Evolutionary conservation across 2,329 filamentous ascomycete genomes (phyloP).

Genomic region (Lasiodiplodia sp.): DNA sequence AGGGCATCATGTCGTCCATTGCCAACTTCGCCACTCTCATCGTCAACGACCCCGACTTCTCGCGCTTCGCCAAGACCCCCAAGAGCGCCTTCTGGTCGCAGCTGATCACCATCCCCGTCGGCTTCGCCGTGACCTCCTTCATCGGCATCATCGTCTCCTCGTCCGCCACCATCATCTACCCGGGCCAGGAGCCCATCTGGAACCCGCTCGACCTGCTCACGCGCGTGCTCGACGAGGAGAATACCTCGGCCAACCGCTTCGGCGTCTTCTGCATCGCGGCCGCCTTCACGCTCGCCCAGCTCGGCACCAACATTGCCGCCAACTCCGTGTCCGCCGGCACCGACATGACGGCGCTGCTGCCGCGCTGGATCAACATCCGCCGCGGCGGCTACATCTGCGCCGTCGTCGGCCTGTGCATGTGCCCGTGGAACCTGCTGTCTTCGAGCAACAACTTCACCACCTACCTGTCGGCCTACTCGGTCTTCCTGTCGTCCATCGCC

Average conservation of each 20-base stretch:
- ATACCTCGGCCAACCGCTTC: conserved; percentile 50
- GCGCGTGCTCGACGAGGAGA: conserved; percentile 49
- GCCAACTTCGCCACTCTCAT: conserved; percentile 92
- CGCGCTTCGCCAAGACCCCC: conserved; percentile 80
- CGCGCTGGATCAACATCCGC: conserved; percentile 82
- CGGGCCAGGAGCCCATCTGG: conserved; percentile 50
- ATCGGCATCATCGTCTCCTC: conserved; percentile 67
- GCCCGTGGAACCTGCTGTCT: conserved; percentile 81
- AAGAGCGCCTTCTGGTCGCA: conserved; percentile 82
- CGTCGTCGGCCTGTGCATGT: conserved; percentile 80
- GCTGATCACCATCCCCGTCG: conserved; percentile 61
- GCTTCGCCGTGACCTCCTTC: conserved; percentile 74
- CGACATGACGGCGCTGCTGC: conserved; percentile 80
- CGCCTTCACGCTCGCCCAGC: conserved; percentile 71
- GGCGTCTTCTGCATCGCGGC: conserved; percentile 63
- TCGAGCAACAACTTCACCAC: conserved; percentile 85
- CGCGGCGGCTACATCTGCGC: conserved; percentile 89
- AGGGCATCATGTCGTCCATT: conserved; percentile 86
- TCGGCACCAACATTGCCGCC: conserved; percentile 87
- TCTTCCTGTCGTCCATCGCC: conserved; percentile 92
- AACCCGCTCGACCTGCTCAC: conserved; percentile 51
- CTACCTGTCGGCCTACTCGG: conserved; percentile 89
- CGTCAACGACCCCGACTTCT: conserved; percentile 80
- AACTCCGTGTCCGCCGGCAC: conserved; percentile 86
- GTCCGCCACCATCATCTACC: conserved; percentile 53